These are phyloP conservation scores for Tricholoma saponaceum DNA, from an alignment of 768 basidiomycete genomes.

Conservation along the genomic window DNA sequence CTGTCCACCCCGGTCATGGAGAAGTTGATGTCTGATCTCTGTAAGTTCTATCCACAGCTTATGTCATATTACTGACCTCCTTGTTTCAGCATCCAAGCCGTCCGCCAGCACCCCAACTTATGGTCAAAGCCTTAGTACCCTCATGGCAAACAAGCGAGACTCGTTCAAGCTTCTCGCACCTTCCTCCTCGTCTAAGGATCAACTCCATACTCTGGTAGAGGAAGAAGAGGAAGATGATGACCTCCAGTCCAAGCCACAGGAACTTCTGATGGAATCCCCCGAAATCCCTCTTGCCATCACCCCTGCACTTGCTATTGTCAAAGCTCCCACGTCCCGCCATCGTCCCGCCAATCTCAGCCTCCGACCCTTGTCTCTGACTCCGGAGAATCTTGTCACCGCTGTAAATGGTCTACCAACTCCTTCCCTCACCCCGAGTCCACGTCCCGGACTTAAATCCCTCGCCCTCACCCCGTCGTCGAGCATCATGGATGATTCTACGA, in stretches of 20 bases:
- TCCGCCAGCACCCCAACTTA: conserved; percentile 46
- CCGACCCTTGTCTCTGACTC: conserved; percentile 68
- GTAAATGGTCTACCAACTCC: conserved; percentile 47
- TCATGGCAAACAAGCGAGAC: conserved; percentile 66
- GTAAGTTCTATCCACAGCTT: conserved; percentile 39
- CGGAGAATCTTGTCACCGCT: conserved; percentile 39
- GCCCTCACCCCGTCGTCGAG: conserved; percentile 34
- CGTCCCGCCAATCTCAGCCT: conserved; percentile 67
- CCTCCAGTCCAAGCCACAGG: conserved; percentile 17
- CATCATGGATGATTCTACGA: conserved; percentile 25
- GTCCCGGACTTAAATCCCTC: conserved; percentile 48
- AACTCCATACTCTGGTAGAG: conserved; percentile 74
- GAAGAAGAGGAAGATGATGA: conserved; percentile 84
- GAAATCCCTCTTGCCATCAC: conserved; percentile 25
- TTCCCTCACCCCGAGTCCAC: conserved; percentile 46
- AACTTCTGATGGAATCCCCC: conserved; percentile 17
- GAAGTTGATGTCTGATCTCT: conserved; percentile 58
- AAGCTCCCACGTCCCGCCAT: conserved; percentile 41
- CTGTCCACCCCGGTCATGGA: conserved; percentile 56
- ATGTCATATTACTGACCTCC: conserved; percentile 8
- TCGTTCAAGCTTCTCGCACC: conserved; percentile 70
- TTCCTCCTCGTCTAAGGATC: conserved; percentile 67
- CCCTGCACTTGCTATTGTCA: conserved; percentile 29
- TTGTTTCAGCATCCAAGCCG: conserved; percentile 50
- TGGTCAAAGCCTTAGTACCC: conserved; percentile 33